A percentile compares a stretch with the other conserved stretches of the same genome.
These are phyloP conservation scores for Neopestalotiopsis sp. DNA, from an alignment of 2,329 filamentous ascomycete species.

Conservation along the genomic window DNA sequence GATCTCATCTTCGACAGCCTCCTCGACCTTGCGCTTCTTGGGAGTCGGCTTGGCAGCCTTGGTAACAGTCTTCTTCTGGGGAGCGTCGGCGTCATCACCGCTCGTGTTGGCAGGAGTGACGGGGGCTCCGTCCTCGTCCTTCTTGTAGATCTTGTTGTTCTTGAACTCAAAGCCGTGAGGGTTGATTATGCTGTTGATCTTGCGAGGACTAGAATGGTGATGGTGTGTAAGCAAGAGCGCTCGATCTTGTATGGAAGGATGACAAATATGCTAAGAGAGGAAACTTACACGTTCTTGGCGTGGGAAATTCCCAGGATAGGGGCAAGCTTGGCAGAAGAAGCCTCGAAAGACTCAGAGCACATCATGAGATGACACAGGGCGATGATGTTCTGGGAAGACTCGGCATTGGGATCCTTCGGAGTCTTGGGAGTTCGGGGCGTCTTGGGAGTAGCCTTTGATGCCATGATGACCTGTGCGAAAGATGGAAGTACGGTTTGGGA, in stretches of 20 bases:
- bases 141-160: slow-evolving; percentile 17
- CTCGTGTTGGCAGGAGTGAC: not conserved
- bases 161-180: slow-evolving; percentile 20
- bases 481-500: too few species aligned
- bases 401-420: not conserved
- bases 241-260: too few species aligned
- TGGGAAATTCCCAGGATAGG: slow-evolving; percentile 9
- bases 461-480: too few species aligned
- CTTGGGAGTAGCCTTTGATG: not conserved
- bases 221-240: too few species aligned
- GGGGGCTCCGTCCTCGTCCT: not conserved
- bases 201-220: slow-evolving; percentile 18
- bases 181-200: slow-evolving; percentile 18
- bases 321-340: slow-evolving; percentile 1
- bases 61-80: not conserved
- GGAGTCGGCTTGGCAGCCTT: not conserved
- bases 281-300: slow-evolving; percentile 20
- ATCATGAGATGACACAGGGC: slow-evolving; percentile 19
- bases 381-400: slow-evolving; percentile 3
- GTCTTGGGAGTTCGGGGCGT: slow-evolving; percentile 16
- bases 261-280: too few species aligned
- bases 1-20: not conserved
- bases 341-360: slow-evolving; percentile 16
- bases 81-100: not conserved
- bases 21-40: slow-evolving; percentile 16